These are phyloP conservation scores for Monsonia emarginata DNA, from an alignment of 441 rosid genomes.

Conservation along the genomic window DNA sequence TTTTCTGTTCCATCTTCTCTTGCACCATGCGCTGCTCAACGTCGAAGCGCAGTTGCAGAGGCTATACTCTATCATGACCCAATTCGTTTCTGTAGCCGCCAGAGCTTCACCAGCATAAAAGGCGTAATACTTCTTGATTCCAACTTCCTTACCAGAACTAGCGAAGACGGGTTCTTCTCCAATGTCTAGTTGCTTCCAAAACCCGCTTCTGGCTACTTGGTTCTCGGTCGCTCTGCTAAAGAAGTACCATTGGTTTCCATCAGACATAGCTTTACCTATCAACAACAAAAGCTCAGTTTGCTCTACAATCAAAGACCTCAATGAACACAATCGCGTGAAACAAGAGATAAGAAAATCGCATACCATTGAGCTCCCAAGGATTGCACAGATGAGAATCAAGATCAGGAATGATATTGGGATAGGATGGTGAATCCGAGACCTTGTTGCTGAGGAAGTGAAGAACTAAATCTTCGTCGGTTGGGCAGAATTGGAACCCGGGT, in stretches of 20 bases:
- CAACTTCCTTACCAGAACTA: conserved; percentile 20
- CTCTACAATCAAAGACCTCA: too few species aligned
- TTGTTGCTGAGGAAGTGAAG: conserved; percentile 36
- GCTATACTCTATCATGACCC: conserved; percentile 38
- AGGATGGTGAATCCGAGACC: conserved; percentile 20
- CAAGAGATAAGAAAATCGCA: neutral
- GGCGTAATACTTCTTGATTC: conserved; percentile 26
- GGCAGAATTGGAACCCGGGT: conserved; percentile 40
- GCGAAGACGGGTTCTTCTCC: conserved; percentile 26
- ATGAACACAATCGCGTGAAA: neutral
- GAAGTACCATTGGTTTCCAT: conserved; percentile 33
- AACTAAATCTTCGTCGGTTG: conserved; percentile 40
- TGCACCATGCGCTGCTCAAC: conserved; percentile 8
- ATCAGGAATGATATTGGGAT: conserved; percentile 30
- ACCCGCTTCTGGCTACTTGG: conserved; percentile 23
- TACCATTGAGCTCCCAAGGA: conserved; percentile 42
- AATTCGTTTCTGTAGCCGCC: conserved; percentile 23
- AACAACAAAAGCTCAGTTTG: neutral
- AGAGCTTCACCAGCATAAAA: conserved; percentile 22
- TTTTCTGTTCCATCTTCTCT: conserved; percentile 13
- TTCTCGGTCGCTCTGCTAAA: conserved; percentile 25
- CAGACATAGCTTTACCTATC: conserved; percentile 33
- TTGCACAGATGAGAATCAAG: conserved; percentile 20
- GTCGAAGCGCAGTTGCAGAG: conserved; percentile 10
- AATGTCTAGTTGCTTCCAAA: conserved; percentile 28